Evolutionary conservation across 2,329 filamentous ascomycete genomes (phyloP).

Genomic region (Exophiala sideris): DNA sequence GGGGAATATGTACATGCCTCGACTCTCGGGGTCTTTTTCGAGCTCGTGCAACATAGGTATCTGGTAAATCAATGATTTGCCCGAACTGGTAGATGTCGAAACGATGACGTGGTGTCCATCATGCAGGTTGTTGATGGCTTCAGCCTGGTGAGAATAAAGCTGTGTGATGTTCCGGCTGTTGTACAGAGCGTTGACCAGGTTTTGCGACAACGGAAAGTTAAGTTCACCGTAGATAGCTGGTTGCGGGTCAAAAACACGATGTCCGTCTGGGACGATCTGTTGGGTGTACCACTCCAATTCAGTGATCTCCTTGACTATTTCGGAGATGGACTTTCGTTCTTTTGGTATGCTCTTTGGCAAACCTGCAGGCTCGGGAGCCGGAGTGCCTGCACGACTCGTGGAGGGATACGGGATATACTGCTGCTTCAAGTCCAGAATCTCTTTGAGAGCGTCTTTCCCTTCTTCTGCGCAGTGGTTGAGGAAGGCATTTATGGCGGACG

Average conservation of each 20-base stretch:
- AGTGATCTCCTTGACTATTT: conserved; percentile 83
- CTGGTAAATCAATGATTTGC: conserved; percentile 97
- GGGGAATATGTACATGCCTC: conserved; percentile 97
- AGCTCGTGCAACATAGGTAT: conserved; percentile 84
- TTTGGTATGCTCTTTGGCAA: conserved; percentile 69
- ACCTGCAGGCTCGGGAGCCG: conserved; percentile 36
- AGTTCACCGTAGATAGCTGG: conserved; percentile 77
- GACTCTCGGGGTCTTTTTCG: conserved; percentile 69
- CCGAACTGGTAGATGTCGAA: conserved; percentile 90
- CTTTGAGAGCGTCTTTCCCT: conserved; percentile 62
- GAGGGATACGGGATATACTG: conserved; percentile 61
- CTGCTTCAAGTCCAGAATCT: conserved; percentile 58
- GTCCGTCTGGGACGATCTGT: conserved; percentile 90
- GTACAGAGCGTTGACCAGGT: conserved; percentile 92
- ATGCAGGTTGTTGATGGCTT: conserved; percentile 85
- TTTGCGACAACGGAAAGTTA: conserved; percentile 80
- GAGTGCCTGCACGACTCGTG: conserved; percentile 37
- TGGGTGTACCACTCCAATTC: conserved; percentile 81
- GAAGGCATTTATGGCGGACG: conserved; percentile 70
- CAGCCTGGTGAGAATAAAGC: conserved; percentile 87
- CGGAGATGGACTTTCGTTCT: conserved; percentile 73
- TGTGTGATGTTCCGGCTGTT: conserved; percentile 83
- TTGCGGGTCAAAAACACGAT: conserved; percentile 85
- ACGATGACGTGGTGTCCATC: conserved; percentile 85
- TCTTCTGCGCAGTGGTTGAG: conserved; percentile 68